phyloP scores from a whole-genome alignment of 1,139 yeast genomes.

The Diutina ranongensis region DNA sequence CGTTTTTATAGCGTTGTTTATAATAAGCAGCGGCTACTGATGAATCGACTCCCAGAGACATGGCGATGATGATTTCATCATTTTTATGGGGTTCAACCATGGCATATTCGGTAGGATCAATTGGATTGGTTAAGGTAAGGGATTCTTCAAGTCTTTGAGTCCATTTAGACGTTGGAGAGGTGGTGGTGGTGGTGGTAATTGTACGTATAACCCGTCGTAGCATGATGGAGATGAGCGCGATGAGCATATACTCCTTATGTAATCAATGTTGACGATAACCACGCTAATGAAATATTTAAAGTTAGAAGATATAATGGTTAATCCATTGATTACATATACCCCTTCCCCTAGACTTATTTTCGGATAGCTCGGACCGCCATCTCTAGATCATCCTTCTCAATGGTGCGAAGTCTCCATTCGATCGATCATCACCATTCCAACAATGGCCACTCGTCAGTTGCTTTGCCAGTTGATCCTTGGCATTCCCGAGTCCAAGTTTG shows the following conservation, averaged over 20 bases:
- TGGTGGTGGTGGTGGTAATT: not conserved
- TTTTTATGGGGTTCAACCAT: conserved; percentile 36
- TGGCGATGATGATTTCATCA: conserved; percentile 69
- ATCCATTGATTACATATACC: too few species aligned
- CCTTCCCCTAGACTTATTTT: too few species aligned
- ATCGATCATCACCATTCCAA: too few species aligned
- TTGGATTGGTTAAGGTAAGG: not conserved
- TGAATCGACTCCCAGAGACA: conserved; percentile 97
- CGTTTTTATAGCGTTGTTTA: conserved; percentile 40
- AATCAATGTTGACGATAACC: not conserved
- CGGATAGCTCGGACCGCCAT: too few species aligned
- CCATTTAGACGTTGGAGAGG: not conserved
- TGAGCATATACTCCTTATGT: too few species aligned
- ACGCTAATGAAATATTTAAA: too few species aligned
- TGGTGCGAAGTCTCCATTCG: not conserved
- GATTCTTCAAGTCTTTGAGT: not conserved
- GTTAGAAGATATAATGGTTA: not conserved
- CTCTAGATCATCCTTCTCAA: too few species aligned
- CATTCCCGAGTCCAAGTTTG: not conserved
- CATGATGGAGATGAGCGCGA: too few species aligned
- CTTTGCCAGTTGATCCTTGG: conserved; percentile 1
- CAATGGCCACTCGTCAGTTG: not conserved
- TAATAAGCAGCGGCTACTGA: conserved; percentile 77
- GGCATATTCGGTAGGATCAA: not conserved
- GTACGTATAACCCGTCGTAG: not conserved